Conservation (phyloP, 2,329 filamentous ascomycete genomes). For the Pseudogymnoascus sp. region DNA sequence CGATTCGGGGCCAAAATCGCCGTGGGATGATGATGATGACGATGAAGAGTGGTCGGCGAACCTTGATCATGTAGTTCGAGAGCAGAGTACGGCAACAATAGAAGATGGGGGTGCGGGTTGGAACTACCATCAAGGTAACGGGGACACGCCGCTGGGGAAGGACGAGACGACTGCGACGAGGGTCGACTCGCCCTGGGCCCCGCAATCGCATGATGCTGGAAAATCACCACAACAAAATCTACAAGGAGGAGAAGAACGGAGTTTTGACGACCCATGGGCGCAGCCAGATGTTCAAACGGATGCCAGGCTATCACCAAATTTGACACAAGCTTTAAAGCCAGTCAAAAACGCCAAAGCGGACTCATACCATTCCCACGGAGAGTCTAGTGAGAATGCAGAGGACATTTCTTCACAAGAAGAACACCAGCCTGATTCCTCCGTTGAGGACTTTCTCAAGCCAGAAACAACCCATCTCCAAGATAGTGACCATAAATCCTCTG, state of each 20-base stretch:
- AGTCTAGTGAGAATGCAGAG: background rate
- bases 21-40: conserved; percentile 24
- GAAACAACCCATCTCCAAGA: background rate
- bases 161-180: background rate
- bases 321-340: background rate
- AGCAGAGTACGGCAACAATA: background rate
- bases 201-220: background rate
- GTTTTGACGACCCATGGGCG: background rate
- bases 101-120: background rate
- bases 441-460: background rate
- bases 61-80: conserved; percentile 12
- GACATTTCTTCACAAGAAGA: background rate
- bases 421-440: background rate
- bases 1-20: conserved; percentile 20
- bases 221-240: background rate
- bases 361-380: background rate
- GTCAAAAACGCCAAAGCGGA: background rate
- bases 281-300: background rate
- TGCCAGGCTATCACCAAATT: background rate
- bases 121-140: background rate
- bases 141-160: background rate
- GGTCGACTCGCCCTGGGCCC: background rate
- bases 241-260: background rate
- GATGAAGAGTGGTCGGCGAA: conserved; percentile 25
- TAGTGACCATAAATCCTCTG: background rate